Base-by-base conservation (phyloP, 2,329 filamentous ascomycete species). In the Curvularia spicifera region DNA sequence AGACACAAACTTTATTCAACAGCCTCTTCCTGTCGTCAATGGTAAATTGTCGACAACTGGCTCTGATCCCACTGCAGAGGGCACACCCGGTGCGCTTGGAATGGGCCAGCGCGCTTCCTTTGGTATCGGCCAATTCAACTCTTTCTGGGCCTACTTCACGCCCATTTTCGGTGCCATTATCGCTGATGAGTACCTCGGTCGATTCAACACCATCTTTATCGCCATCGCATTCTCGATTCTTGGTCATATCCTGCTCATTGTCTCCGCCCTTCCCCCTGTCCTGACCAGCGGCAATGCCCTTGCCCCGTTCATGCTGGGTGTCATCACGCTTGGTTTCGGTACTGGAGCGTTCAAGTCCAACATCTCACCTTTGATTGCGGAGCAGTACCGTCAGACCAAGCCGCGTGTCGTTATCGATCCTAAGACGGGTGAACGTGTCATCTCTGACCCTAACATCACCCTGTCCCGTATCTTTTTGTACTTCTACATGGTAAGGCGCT, bases 391-490 rank as follows among this genome's bases (percentile, higher is more conserved):
- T 33, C 84, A 86, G 56, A 82, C 80, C 4, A 83, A 81, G 59
- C 83, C 87, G 63, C 83, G 81, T 49, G 82, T 91, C 53, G 80
- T 84, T 64, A 83, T 81, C 5, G 71, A 76, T 2, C 78, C 80
- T 40, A 76, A 81, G 44, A 81, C 78, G 1, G 89, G 89, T 53
- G 84, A 90, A 76, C 86, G 86, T 20, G 87, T 91, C 62, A 89
- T 91, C 61, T 83, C 90, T 45, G 89, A 91, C 67, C 89, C 88
- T 0, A 85, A 86, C 52, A 82, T 88, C 51, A 91, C 89, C 46
- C 83, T 89, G 60, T 85, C 85, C 8, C 85, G 89, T 45, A 85
- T 91, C 51, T 91, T 75, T 61, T 44, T 76, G 44, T 73, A 72
- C 65, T 72, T 71, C 42, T 72, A 69, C 67, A 87, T 89, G 89